A percentile compares a stretch with the other conserved stretches of the same genome.
phyloP scores from a whole-genome alignment of 2,329 filamentous ascomycete species.

The Diaporthe batatas region DNA sequence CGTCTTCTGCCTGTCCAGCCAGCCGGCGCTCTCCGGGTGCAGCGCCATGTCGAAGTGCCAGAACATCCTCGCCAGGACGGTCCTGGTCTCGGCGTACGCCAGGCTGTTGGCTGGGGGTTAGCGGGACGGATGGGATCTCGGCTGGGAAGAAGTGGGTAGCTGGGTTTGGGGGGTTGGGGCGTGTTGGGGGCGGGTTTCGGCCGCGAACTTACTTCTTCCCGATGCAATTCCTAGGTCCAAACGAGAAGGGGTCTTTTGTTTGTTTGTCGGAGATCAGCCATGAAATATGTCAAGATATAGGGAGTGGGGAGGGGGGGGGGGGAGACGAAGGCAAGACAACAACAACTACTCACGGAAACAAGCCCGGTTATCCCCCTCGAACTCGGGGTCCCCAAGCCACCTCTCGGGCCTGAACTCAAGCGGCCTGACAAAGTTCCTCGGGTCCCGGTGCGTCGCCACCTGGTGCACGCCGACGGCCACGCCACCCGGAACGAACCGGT shows the following conservation, averaged over 20 bases:
- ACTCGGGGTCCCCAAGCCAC: slow-evolving; percentile 32
- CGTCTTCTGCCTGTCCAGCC: slow-evolving; percentile 35
- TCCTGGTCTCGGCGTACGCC: slow-evolving; percentile 49
- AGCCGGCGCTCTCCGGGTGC: slow-evolving; percentile 25
- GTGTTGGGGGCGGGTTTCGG: not conserved
- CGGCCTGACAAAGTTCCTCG: slow-evolving; percentile 23
- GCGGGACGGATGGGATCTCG: not conserved
- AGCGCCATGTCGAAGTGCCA: slow-evolving; percentile 48
- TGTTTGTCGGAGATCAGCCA: not conserved
- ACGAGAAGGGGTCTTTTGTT: slow-evolving; percentile 25
- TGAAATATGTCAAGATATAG: no score
- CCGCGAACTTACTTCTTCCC: slow-evolving; percentile 33
- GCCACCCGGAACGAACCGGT: slow-evolving; percentile 31
- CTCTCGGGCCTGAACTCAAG: slow-evolving; percentile 29
- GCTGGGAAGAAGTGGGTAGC: no score
- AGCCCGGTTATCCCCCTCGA: slow-evolving; percentile 19
- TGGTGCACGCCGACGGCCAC: slow-evolving; percentile 24
- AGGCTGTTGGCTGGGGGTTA: slow-evolving; percentile 35
- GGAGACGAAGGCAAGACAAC: no score
- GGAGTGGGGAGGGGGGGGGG: no score
- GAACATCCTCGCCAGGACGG: slow-evolving; percentile 47
- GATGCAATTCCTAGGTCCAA: slow-evolving; percentile 34
- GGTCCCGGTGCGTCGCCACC: slow-evolving; percentile 16
- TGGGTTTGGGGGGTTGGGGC: not conserved
- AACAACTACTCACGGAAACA: slow-evolving; percentile 20